Percentiles rank a stretch among this genome's conserved stretches.
phyloP scores from a whole-genome alignment of 2,329 filamentous ascomycete species.

The Metarhizium humberi region DNA sequence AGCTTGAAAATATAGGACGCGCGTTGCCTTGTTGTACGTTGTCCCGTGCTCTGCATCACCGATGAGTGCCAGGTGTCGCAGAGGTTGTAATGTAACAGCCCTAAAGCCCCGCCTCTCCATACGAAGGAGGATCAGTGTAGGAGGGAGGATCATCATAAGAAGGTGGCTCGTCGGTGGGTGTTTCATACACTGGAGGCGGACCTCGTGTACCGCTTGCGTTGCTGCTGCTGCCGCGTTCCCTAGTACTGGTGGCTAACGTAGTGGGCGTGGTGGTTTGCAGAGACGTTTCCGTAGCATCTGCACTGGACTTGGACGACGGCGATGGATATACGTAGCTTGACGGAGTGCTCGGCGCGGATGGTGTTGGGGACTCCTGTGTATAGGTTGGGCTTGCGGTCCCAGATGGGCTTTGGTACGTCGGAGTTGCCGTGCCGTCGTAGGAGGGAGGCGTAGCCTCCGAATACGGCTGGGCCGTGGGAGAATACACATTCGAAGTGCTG shows the following conservation, averaged over 20 bases:
- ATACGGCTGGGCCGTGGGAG: not conserved
- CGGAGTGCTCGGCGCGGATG: not conserved
- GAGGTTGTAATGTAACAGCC: not conserved
- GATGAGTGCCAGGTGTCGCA: not conserved
- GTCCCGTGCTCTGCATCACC: not conserved
- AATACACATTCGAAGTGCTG: not conserved
- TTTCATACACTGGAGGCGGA: not conserved
- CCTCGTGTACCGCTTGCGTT: not conserved
- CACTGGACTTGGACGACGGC: slow-evolving; percentile 1
- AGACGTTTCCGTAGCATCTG: not conserved
- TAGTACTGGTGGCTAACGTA: not conserved
- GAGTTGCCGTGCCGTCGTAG: not conserved
- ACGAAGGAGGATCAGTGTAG: slow-evolving; percentile 1
- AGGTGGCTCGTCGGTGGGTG: not conserved
- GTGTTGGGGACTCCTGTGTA: not conserved
- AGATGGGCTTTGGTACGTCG: not conserved
- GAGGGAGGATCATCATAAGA: slow-evolving; percentile 2
- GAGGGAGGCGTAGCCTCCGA: not conserved
- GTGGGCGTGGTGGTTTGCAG: not conserved
- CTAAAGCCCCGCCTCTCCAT: not conserved
- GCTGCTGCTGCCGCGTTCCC: too few species aligned
- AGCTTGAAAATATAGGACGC: not conserved
- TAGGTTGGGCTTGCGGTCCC: not conserved
- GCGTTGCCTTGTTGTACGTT: not conserved
- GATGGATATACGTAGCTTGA: not conserved